These are phyloP conservation scores for Triangularia setosa DNA, from an alignment of 2,329 filamentous ascomycete species.

Conservation along the genomic window DNA sequence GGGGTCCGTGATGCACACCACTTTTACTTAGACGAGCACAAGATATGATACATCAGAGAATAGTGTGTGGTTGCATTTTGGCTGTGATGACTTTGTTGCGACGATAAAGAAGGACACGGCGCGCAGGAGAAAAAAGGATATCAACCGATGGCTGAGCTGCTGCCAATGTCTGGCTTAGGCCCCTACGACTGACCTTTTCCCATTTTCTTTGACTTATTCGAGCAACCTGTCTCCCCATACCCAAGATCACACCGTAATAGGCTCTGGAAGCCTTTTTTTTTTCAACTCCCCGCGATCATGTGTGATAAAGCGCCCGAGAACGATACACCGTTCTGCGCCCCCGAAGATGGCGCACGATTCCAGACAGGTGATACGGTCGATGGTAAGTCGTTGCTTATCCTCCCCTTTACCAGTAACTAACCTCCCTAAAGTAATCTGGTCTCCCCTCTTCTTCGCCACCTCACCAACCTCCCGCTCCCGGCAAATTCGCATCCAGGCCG, in stretches of 20 bases:
- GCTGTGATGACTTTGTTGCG: neutral
- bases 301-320: constrained; percentile 8
- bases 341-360: constrained; percentile 8
- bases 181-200: neutral
- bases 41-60: neutral
- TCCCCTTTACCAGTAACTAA: neutral
- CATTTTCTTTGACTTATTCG: neutral
- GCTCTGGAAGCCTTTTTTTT: neutral
- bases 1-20: constrained; percentile 10
- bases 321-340: constrained; percentile 13
- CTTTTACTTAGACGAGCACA: neutral
- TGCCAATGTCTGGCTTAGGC: no score
- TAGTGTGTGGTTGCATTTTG: neutral
- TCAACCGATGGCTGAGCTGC: neutral
- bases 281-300: constrained; percentile 2
- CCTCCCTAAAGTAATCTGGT: constrained; percentile 14
- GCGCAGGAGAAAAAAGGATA: neutral
- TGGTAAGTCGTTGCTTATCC: constrained; percentile 3
- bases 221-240: no score
- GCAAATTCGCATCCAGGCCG: constrained; percentile 17
- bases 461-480: neutral
- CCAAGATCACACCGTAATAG: neutral
- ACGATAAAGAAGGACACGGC: neutral
- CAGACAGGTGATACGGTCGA: constrained; percentile 9
- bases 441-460: constrained; percentile 17